Conservation (phyloP, 331 rosid species). For the Malus hybrid region DNA sequence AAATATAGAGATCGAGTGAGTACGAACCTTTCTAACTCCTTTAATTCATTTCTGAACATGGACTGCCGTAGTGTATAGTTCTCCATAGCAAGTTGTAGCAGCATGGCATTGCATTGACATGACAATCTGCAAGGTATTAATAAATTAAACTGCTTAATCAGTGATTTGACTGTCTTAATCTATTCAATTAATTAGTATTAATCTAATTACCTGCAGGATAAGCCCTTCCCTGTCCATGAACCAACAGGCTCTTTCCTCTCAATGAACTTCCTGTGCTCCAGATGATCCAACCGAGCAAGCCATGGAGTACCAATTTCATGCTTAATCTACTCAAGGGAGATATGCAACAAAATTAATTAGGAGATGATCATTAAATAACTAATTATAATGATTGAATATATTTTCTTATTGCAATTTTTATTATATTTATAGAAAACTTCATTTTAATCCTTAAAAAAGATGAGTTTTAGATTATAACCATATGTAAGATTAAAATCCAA, state of each 20-base stretch:
- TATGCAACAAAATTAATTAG: not conserved
- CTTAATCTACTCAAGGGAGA: not conserved
- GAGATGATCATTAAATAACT: not conserved
- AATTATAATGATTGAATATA: not conserved
- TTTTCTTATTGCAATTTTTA: not conserved
- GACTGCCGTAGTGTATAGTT: slow-evolving; percentile 1
- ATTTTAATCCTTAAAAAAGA: too few species aligned
- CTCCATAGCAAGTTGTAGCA: slow-evolving; percentile 9
- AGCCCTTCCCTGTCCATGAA: not conserved
- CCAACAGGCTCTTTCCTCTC: not conserved
- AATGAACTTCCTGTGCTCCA: slow-evolving; percentile 14
- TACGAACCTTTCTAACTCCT: slow-evolving; percentile 2
- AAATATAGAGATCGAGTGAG: not conserved
- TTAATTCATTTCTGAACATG: slow-evolving; percentile 9
- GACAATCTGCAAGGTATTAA: not conserved
- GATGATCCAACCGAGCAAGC: slow-evolving; percentile 20
- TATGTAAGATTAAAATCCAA: too few species aligned
- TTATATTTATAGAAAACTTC: too few species aligned
- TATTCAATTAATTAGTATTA: not conserved
- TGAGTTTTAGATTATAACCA: too few species aligned
- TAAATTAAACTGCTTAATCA: not conserved
- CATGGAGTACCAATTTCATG: slow-evolving; percentile 5
- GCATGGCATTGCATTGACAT: not conserved
- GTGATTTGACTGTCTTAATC: not conserved
- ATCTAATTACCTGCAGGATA: not conserved